phyloP scores from a whole-genome alignment of 441 rosid species.

The Erysimum cheiri region DNA sequence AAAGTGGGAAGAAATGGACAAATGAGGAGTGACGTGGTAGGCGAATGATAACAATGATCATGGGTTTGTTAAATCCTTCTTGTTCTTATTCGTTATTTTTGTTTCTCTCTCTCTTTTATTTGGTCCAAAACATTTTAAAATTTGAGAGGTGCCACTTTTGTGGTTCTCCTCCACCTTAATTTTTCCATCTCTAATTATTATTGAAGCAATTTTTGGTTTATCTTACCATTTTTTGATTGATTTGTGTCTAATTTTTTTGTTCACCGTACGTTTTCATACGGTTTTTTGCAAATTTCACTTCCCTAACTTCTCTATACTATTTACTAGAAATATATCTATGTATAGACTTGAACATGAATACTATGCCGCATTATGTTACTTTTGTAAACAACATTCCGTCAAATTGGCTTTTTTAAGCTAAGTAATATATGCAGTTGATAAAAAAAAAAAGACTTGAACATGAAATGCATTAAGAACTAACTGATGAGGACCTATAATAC shows the following conservation, averaged over 20 bases:
- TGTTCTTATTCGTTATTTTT: slow-evolving; percentile 32
- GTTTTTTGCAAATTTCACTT: slow-evolving; percentile 8
- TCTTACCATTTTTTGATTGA: background rate
- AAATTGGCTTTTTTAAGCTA: no score
- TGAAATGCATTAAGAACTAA: background rate
- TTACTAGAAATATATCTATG: background rate
- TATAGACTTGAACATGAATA: no score
- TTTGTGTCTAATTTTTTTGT: background rate
- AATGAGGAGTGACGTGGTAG: slow-evolving; percentile 42
- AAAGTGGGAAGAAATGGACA: slow-evolving; percentile 42
- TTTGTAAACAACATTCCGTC: no score
- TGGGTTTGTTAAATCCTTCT: slow-evolving; percentile 44
- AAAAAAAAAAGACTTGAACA: no score
- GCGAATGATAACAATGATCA: slow-evolving; percentile 44
- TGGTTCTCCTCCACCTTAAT: slow-evolving; percentile 40
- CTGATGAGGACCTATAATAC: background rate
- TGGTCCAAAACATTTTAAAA: background rate
- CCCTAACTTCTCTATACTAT: background rate
- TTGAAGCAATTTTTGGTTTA: background rate
- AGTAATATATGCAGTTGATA: no score
- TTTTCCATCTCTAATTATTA: slow-evolving; percentile 19
- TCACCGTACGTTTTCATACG: slow-evolving; percentile 31
- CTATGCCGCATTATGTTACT: no score
- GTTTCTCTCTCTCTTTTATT: slow-evolving; percentile 15
- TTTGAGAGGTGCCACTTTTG: slow-evolving; percentile 45